A percentile compares a stretch with the other conserved stretches of the same genome.
These are phyloP conservation scores for Lophiotrema nucula DNA, from an alignment of 495 filamentous ascomycete species.

Conservation along the genomic window DNA sequence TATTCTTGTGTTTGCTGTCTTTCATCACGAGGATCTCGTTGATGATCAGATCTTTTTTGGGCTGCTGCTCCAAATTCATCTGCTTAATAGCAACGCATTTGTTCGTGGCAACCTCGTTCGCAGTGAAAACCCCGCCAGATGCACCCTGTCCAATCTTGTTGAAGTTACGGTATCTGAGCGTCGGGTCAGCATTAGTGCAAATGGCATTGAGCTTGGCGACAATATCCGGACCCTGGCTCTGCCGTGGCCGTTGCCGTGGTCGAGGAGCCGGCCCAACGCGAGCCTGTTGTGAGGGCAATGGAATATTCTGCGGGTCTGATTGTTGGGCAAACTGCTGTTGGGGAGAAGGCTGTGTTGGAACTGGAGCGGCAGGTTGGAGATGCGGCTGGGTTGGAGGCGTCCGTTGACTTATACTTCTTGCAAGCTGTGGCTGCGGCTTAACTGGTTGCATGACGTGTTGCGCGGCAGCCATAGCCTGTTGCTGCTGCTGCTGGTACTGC, in stretches of 20 bases:
- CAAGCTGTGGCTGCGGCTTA: constrained; percentile 36
- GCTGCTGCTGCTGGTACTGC: constrained; percentile 84
- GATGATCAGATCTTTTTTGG: constrained; percentile 98
- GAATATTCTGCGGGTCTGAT: constrained; percentile 57
- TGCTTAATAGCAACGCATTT: constrained; percentile 96
- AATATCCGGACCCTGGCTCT: constrained; percentile 77
- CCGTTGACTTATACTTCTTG: constrained; percentile 67
- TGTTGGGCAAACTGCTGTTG: constrained; percentile 56
- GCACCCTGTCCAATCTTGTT: constrained; percentile 97
- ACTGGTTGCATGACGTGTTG: constrained; percentile 57
- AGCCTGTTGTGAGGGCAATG: constrained; percentile 48
- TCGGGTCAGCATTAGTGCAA: constrained; percentile 84
- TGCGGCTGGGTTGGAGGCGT: constrained; percentile 41
- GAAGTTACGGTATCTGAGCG: constrained; percentile 78
- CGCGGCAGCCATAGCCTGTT: constrained; percentile 71
- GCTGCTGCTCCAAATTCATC: constrained; percentile 98
- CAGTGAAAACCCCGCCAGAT: constrained; percentile 92
- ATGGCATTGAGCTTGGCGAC: constrained; percentile 79
- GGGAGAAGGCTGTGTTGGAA: constrained; percentile 50
- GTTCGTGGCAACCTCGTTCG: constrained; percentile 78
- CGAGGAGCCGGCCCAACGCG: constrained; percentile 58
- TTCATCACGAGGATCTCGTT: constrained; percentile 99
- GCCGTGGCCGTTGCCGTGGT: constrained; percentile 71
- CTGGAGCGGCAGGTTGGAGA: constrained; percentile 31
- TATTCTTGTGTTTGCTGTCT: constrained; percentile 96